A percentile compares a stretch with the other conserved stretches of the same genome.
Conservation (phyloP, 768 basidiomycete species). For the Cyclocybe cylindracea region DNA sequence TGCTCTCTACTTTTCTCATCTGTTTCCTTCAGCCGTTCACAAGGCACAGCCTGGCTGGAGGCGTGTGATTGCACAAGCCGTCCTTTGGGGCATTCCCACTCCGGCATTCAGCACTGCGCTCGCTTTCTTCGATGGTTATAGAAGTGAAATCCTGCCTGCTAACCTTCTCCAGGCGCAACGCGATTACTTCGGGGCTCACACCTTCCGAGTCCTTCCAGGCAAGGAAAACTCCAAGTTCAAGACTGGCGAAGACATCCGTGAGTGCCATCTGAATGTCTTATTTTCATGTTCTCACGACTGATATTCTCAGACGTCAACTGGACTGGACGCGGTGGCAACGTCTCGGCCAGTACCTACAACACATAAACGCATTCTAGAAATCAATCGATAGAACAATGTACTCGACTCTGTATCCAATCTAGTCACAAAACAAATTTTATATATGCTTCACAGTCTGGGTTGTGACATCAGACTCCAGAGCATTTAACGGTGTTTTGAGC, state of each 20-base stretch:
- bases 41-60: slow-evolving; percentile 98
- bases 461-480: too few relatives aligned
- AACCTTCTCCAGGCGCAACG: slow-evolving; percentile 96
- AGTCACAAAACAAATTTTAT: too few relatives aligned
- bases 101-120: slow-evolving; percentile 98
- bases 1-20: background rate
- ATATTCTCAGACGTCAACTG: slow-evolving; percentile 83
- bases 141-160: slow-evolving; percentile 92
- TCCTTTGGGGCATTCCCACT: slow-evolving; percentile 96
- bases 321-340: slow-evolving; percentile 97
- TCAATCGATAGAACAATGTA: too few relatives aligned
- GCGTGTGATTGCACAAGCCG: slow-evolving; percentile 93
- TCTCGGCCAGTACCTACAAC: slow-evolving; percentile 86
- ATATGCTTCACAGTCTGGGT: too few relatives aligned
- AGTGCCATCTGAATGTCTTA: slow-evolving; percentile 31
- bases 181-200: slow-evolving; percentile 99
- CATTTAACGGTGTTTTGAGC: too few relatives aligned
- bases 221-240: slow-evolving; percentile 86
- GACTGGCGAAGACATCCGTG: slow-evolving; percentile 85
- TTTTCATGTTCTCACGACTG: background rate
- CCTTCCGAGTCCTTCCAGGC: slow-evolving; percentile 92
- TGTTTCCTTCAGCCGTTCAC: slow-evolving; percentile 64
- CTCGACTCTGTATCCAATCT: too few relatives aligned
- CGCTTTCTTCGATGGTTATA: slow-evolving; percentile 98
- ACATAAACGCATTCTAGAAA: slow-evolving; percentile 30